Evolutionary conservation across 768 basidiomycete genomes (phyloP), one percentile per base, ranked within the genome.

Genomic region (Boletus sp.): DNA sequence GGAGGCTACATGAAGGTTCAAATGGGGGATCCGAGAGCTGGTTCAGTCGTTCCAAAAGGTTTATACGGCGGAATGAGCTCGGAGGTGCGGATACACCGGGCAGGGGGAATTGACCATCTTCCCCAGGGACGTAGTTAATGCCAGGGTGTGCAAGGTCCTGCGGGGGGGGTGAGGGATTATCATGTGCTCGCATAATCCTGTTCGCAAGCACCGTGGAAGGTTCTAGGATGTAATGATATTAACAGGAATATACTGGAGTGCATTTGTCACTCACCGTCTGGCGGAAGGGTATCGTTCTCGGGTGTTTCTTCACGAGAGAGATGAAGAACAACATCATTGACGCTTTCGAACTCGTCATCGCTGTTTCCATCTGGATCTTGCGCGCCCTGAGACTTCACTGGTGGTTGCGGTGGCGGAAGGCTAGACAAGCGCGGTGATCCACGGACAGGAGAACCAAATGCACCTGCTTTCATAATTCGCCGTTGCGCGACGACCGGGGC

Each of bases 161-260:
- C 29, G 82, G 82, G 5, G 82, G 82, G 17, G 88, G 88, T 17
- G 88, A 90, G 17, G 89, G 89, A 62, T 91, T 91, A 61, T 83
- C 83, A 53, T 82, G 80, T 48, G 89, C 88, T 47, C 82, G 78
- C 42, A 85, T 77, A 43, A 91, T 81, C 69, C 72, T 83, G 57
- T 74, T 80, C 32, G 85, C 89, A 46, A 91, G 73, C 5, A 77
- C 76, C 51, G 86, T 85, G 2, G 87, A 80, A 9, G 87, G 87
- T 64, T 90, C 88, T 82, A 57, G 27, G 37, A 17, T 23, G n/a
- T 40, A 35, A 39, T 11, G 47, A 59, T 57, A 23, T 51, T 52
- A 29, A 60, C 48, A 44, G 32, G 42, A 48, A 47, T 49, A 55
- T 38, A 46, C 35, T 45, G 42, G 32, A 13, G 50, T 33, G 32